phyloP scores from a whole-genome alignment of 441 rosid species.

The Pelargonium myrrhifolium region DNA sequence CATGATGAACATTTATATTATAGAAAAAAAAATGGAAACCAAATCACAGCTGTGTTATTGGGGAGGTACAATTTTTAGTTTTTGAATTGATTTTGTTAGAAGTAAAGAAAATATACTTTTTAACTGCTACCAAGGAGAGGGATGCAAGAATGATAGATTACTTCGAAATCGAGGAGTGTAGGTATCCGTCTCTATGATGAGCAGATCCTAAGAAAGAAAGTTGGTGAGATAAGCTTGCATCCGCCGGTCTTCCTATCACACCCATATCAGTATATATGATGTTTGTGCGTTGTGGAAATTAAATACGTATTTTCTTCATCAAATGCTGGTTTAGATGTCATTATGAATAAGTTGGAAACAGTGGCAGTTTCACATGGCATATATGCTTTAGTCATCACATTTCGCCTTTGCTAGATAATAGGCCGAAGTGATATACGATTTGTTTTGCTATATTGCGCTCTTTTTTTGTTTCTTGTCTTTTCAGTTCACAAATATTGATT shows the following conservation, averaged over 20 bases:
- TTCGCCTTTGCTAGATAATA: too few species aligned
- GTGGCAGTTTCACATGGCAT: background rate
- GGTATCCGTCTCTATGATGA: background rate
- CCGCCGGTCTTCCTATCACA: too few species aligned
- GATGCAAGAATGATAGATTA: too few species aligned
- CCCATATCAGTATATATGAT: too few species aligned
- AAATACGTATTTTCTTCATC: background rate
- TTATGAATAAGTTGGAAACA: background rate
- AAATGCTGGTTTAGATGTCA: background rate
- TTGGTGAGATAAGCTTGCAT: too few species aligned
- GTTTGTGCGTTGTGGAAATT: background rate
- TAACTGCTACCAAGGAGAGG: background rate
- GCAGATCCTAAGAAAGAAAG: too few species aligned
- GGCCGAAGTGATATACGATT: too few species aligned
- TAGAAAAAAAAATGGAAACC: background rate
- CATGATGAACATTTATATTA: background rate
- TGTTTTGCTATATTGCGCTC: background rate
- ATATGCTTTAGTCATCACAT: background rate
- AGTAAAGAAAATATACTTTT: background rate
- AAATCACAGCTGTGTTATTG: background rate
- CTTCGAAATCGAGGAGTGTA: background rate
- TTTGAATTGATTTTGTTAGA: background rate
- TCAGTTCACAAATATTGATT: slow-evolving; percentile 8
- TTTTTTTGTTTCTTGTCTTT: background rate
- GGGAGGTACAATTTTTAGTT: background rate